Evolutionary conservation across 768 basidiomycete species (phyloP), one percentile per base, ranked within the genome.

Genomic region (Hemileccinum rubropunctum): DNA sequence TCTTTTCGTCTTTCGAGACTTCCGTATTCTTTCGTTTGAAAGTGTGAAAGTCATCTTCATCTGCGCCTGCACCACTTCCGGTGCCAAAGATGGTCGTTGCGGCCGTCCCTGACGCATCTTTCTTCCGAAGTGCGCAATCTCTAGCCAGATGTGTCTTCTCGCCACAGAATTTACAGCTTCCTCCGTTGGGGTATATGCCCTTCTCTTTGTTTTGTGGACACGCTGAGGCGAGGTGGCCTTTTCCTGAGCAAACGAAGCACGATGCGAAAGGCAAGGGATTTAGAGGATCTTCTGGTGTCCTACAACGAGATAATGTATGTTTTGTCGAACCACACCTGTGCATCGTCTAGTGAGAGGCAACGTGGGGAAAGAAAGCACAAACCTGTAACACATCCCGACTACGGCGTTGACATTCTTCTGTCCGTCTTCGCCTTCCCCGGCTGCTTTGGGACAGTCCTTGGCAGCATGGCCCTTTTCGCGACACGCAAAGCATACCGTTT

Each of bases 31-130:
- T 77, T 38, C 91, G 79, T 63, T 84, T 86, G 65, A 93, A 77
- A 1, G 75, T 74, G 66, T 94, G 93, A 70, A 95, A 97, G 64
- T 97, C 95, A 62, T 98, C 95, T 66, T 98, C 95, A 63, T 98
- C 95, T 9, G 95, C 86, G 20, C 92, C 91, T 0, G 78, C 82
- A 34, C 75, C 81, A 27, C 63, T 64, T 1, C 76, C 76, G 1
- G 48, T 70, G 23, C 66, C 66, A 14, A 71, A 60, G 41, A 64
- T 36, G 9, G 59, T 43, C 15, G 47, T 42, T 15, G 53, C 47
- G 0, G 50, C 54, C 15, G 59, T 65, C 32, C 67, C 67, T 2
- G 67, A 57, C 37, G 28, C 38, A 77, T 88, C 83, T 63, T 76
- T 69, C 61, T 78, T 80, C 43, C 86, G 70, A 42, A 88, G 70